phyloP scores from a whole-genome alignment of 1,284 basidiomycete species.

The Tilletia walkeri region DNA sequence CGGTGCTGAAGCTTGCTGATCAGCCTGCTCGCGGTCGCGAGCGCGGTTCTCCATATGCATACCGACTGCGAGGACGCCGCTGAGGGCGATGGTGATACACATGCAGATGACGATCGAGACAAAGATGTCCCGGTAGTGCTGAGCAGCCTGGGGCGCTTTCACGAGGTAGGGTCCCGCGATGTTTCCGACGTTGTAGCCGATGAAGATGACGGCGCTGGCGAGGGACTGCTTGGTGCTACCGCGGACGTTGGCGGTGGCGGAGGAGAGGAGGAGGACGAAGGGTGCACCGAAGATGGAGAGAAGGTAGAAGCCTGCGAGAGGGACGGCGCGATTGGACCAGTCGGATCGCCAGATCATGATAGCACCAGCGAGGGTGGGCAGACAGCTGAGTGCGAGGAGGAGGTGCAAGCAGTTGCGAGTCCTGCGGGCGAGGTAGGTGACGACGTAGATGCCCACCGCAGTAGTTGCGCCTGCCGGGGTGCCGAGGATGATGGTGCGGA shows the following conservation, averaged over 20 bases:
- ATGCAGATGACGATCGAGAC: slow-evolving; percentile 57
- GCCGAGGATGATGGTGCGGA: slow-evolving; percentile 59
- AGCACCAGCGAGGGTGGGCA: slow-evolving; percentile 60
- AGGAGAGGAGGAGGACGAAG: slow-evolving; percentile 59
- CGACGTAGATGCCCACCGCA: slow-evolving; percentile 58
- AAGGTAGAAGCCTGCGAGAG: slow-evolving; percentile 60
- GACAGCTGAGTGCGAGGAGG: slow-evolving; percentile 58
- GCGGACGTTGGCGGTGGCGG: slow-evolving; percentile 58
- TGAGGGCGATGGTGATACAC: slow-evolving; percentile 35
- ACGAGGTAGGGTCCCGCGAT: slow-evolving; percentile 52
- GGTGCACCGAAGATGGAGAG: slow-evolving; percentile 60
- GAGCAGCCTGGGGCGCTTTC: slow-evolving; percentile 38
- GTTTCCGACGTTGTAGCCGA: slow-evolving; percentile 56
- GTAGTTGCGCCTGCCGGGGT: slow-evolving; percentile 58
- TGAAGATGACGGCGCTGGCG: slow-evolving; percentile 56
- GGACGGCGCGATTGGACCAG: slow-evolving; percentile 57
- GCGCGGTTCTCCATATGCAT: slow-evolving; percentile 31
- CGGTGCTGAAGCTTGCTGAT: background rate
- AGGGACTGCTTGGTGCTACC: slow-evolving; percentile 61
- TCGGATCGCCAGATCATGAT: slow-evolving; percentile 59
- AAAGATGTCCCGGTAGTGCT: slow-evolving; percentile 60
- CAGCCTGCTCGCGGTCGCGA: slow-evolving; percentile 1
- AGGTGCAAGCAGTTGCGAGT: slow-evolving; percentile 57
- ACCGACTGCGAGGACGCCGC: slow-evolving; percentile 27
- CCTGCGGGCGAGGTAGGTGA: slow-evolving; percentile 56